Evolutionary conservation across 2,329 filamentous ascomycete genomes (phyloP), one percentile per base, ranked within the genome.

Genomic region (Davidsoniella neocaledoniae): DNA sequence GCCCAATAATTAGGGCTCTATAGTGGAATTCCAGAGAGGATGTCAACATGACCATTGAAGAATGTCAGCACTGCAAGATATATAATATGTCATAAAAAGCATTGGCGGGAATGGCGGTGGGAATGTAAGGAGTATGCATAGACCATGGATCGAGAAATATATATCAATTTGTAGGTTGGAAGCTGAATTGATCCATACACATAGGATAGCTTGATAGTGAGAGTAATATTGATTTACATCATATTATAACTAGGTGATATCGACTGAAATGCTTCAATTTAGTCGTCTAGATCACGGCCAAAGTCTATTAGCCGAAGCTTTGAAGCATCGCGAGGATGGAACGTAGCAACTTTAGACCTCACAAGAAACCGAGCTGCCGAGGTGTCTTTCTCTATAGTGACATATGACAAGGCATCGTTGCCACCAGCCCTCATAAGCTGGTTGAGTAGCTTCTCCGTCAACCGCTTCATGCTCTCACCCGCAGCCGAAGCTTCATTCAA

Each of bases 341-440:
- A 80, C 56, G 77, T 72, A 2, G 79, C 79, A 39, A 79, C 77
- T 57, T 79, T 79, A 37, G 76, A 77, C 50, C 78, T 65, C 33
- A 81, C 74, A 19, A 82, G 64, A 57, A 81, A 81, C 54, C 78
- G 70, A 2, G 73, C 74, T 10, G 76, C 74, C 2, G 78, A 76
- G 43, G 77, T 76, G 57, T 82, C 79, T 51, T 71, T 69, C 14
- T 66, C 56, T n/a, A 81, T 63, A 44, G 66, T 66, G 44, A 82
- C 69, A 57, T 81, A 82, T 1, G 74, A 69, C 14, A 72, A 69
- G 42, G 71, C 71, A 50, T 65, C 71, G 56, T 75, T 71, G 0
- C 73, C 75, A 36, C 66, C 68, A 0, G 73, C 70, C 50, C 74
- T 70, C 44, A 72, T 65, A 12, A 77, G 66, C 52, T 66, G 67